Percentiles rank a stretch among this genome's conserved stretches.
Conservation (phyloP, 305 asterid species). For the Fraxinus paxiana region DNA sequence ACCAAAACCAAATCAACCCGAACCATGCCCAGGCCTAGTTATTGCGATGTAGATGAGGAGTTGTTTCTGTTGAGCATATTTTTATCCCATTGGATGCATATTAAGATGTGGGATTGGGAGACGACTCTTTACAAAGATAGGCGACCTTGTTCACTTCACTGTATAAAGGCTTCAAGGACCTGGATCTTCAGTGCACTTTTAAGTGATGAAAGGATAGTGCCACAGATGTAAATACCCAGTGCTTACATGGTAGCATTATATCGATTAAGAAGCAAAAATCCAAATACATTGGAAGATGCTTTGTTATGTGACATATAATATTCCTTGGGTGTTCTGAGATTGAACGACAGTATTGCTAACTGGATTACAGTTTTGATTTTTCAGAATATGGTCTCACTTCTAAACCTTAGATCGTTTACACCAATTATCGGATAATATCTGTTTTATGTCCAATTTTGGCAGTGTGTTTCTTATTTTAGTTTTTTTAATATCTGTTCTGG, state of each 20-base stretch:
- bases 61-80: background rate
- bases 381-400: no score
- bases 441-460: no score
- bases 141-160: background rate
- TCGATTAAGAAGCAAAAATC: background rate
- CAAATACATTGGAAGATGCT: background rate
- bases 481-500: background rate
- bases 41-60: background rate
- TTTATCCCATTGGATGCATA: background rate
- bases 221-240: background rate
- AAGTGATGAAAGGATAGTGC: background rate
- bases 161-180: background rate
- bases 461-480: no score
- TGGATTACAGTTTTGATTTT: no score
- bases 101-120: background rate
- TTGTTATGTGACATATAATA: background rate
- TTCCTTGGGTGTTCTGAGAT: no score
- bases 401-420: no score
- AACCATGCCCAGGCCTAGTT: no score
- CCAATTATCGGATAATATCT: no score
- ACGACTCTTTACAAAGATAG: background rate
- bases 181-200: background rate
- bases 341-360: no score
- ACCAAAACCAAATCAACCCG: no score
- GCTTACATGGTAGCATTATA: background rate